Evolutionary conservation across 345 rosid species (phyloP).

Genomic region (Trapa bicornis): DNA sequence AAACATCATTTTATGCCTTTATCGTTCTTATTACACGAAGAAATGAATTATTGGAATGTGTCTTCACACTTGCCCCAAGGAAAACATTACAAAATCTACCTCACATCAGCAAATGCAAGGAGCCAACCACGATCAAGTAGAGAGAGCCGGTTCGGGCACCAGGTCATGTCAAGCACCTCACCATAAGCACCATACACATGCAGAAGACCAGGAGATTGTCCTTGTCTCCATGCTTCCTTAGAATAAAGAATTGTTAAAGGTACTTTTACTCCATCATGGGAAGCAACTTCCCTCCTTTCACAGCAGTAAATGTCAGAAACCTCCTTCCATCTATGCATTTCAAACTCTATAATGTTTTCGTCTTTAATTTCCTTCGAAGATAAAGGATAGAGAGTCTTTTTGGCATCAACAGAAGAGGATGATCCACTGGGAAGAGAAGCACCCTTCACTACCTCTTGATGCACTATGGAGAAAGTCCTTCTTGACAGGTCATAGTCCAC

Average conservation of each 20-base stretch:
- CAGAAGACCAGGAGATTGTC: constrained; percentile 53
- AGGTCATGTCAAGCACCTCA: constrained; percentile 66
- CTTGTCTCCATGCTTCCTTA: constrained; percentile 42
- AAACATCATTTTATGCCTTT: not conserved
- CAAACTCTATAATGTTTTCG: constrained; percentile 9
- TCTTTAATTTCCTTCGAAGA: constrained; percentile 12
- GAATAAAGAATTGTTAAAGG: constrained; percentile 76
- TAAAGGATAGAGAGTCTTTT: constrained; percentile 10
- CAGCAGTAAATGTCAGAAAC: constrained; percentile 48
- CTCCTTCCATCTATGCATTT: constrained; percentile 33
- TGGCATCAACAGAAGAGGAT: constrained; percentile 14
- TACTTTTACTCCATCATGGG: constrained; percentile 61
- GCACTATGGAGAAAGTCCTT: constrained; percentile 39
- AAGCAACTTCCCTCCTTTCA: constrained; percentile 54
- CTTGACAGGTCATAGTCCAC: constrained; percentile 70
- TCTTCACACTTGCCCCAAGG: not conserved
- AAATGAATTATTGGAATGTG: not conserved
- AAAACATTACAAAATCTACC: constrained; percentile 30
- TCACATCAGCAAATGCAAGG: constrained; percentile 84
- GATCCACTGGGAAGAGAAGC: constrained; percentile 17
- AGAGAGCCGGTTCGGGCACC: constrained; percentile 63
- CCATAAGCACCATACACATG: constrained; percentile 89
- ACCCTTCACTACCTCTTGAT: constrained; percentile 44
- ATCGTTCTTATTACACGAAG: not conserved
- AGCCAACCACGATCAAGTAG: constrained; percentile 95